Base-by-base conservation (phyloP, 768 basidiomycete genomes). In the button mushroom (Agaricus bisporus) region DNA sequence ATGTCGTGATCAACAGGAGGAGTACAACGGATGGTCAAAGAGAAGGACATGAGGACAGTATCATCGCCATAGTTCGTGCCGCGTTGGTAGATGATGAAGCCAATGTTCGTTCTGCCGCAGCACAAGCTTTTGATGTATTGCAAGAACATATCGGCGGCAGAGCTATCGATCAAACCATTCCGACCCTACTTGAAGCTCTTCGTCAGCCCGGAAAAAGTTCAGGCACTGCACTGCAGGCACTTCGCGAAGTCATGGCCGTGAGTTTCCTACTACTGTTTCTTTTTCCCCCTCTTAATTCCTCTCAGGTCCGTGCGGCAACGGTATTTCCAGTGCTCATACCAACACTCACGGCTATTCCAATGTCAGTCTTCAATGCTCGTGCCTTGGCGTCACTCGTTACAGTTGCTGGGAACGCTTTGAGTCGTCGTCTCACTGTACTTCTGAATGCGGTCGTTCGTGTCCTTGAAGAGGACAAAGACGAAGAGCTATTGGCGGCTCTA, bases 281-380 rank as follows among this genome's bases (percentile, higher is more conserved):
- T 25, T 35, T 57, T 45, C 60, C 56, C 22, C 41, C 53, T 17
- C 17, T 28, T 28, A n/a, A 15, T 29, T 28, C 49, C 35, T 42
- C 28, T 2, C 65, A 94, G 89, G 90, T 98, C 60, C 91, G 95
- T 37, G 91, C 95, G 12, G 79, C 86, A 38, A 93, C 90, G 9
- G 94, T 98, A 37, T 98, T 98, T 90, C 97, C 97, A 0, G 90
- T 98, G 17, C 74, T 98, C 52, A 91, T 99, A 54, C 97, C 95
- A 0, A 95, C 94, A 1, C 74, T 99, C 56, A 94, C 90, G 38
- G 81, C 88, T 4, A 80, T 80, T 6, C 97, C 95, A 0, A 95
- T 98, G 82, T 85, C 94, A 3, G 83, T 87, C 8, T 98, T 98
- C 84, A 98, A 98, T 63, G 91, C 90, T 15, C 84, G 86, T 5